A percentile compares a stretch with the other conserved stretches of the same genome.
Conservation (phyloP, 352 stramenopile genomes). For the Peronospora destructor region DNA sequence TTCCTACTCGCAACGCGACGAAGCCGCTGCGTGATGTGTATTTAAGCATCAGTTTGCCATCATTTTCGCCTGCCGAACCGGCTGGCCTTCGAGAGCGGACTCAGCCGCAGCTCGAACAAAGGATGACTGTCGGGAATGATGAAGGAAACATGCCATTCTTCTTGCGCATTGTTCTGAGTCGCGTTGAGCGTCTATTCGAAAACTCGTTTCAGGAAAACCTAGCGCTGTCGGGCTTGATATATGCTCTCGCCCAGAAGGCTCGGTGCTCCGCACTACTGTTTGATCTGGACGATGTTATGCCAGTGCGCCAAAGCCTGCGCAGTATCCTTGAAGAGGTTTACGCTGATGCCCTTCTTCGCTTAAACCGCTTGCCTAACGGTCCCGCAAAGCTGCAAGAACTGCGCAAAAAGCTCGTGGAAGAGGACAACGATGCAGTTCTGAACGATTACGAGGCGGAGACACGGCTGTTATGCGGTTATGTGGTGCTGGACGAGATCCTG, state of each 20-base stretch:
- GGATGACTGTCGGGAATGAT: constrained; percentile 11
- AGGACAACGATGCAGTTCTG: constrained; percentile 55
- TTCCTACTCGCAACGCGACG: constrained; percentile 51
- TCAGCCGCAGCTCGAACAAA: constrained; percentile 15
- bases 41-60: constrained; percentile 59
- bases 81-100: constrained; percentile 26
- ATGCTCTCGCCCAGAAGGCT: constrained; percentile 58
- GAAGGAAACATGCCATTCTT: constrained; percentile 40
- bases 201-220: constrained; percentile 83
- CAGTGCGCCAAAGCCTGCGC: constrained; percentile 46
- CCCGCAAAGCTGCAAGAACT: constrained; percentile 39
- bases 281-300: constrained; percentile 38
- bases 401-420: constrained; percentile 50
- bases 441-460: constrained; percentile 64
- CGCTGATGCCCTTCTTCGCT: constrained; percentile 49
- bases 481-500: constrained; percentile 79
- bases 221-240: constrained; percentile 69
- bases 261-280: constrained; percentile 47
- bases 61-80: constrained; percentile 53
- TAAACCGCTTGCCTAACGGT: constrained; percentile 54
- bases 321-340: constrained; percentile 81
- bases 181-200: constrained; percentile 66
- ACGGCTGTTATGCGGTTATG: constrained; percentile 59
- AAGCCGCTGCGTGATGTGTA: constrained; percentile 62
- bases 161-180: constrained; percentile 65